Conservation (phyloP, 2,329 filamentous ascomycete species). For the Paecilomyces niveus region DNA sequence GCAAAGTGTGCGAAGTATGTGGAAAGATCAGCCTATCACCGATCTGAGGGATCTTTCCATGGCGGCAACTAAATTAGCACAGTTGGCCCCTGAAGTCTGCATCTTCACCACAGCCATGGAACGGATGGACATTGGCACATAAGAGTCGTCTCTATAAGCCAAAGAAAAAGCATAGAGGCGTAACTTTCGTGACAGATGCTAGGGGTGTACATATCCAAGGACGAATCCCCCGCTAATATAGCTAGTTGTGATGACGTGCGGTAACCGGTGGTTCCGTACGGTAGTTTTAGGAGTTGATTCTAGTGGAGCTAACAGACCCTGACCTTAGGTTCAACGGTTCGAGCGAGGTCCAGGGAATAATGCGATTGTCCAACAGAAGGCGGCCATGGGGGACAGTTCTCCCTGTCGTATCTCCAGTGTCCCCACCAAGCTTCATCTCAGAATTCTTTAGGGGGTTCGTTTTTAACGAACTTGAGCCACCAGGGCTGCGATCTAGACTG, state of each 20-base stretch:
- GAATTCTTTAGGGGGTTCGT: neutral
- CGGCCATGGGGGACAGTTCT: neutral
- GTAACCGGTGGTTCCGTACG: neutral
- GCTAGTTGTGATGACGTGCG: neutral
- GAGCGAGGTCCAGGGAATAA: neutral
- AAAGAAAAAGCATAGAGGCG: neutral
- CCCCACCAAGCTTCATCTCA: neutral
- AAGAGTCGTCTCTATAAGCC: neutral
- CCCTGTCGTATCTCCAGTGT: neutral
- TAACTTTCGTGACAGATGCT: neutral
- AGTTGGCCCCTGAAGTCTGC: neutral
- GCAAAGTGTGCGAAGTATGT: neutral
- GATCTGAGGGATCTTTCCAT: neutral
- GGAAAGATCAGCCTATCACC: neutral
- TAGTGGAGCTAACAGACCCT: neutral
- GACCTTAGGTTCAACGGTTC: neutral
- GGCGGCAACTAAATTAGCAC: neutral
- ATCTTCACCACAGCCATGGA: neutral
- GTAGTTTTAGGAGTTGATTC: neutral
- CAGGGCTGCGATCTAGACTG: neutral
- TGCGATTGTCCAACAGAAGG: neutral
- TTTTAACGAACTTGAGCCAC: neutral
- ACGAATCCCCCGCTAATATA: neutral
- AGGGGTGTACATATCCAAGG: neutral
- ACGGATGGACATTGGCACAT: neutral